phyloP scores from a whole-genome alignment of 768 basidiomycete genomes.

The Baorangia bicolor region DNA sequence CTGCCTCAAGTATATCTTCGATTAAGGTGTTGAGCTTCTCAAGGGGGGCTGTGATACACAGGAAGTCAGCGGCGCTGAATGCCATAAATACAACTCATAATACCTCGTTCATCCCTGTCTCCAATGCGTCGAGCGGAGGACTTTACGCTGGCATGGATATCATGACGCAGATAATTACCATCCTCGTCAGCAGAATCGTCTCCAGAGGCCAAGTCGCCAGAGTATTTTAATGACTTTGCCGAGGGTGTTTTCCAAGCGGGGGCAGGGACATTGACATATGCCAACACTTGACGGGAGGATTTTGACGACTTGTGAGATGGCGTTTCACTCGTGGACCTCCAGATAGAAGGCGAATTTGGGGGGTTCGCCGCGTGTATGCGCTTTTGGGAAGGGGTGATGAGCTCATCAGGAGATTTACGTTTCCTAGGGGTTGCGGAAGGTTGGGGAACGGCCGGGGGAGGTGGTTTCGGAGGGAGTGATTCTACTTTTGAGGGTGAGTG shows the following conservation, averaged over 20 bases:
- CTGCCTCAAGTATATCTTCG: constrained; percentile 83
- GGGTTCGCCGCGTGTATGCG: constrained; percentile 40
- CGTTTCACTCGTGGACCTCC: constrained; percentile 19
- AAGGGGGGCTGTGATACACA: constrained; percentile 47
- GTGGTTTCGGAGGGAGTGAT: constrained; percentile 16
- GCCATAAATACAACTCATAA: background rate
- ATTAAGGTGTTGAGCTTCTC: constrained; percentile 76
- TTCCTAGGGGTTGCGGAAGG: constrained; percentile 61
- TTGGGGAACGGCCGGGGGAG: background rate
- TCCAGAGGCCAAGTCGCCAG: constrained; percentile 48
- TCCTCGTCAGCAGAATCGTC: constrained; percentile 51
- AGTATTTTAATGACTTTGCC: constrained; percentile 23
- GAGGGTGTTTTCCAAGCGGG: constrained; percentile 31
- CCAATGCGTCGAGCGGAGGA: constrained; percentile 62
- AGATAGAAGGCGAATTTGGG: constrained; percentile 8
- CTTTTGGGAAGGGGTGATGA: constrained; percentile 64
- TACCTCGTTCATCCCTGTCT: constrained; percentile 77
- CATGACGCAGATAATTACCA: constrained; percentile 31
- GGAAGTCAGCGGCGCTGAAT: background rate
- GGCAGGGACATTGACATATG: constrained; percentile 34
- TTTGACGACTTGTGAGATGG: constrained; percentile 30
- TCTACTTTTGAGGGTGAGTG: constrained; percentile 17
- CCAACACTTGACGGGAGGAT: constrained; percentile 33
- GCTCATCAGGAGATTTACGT: constrained; percentile 59
- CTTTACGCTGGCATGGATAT: constrained; percentile 37